Conservation (phyloP, 2,329 filamentous ascomycete genomes). For the Nigrospora oryzae region DNA sequence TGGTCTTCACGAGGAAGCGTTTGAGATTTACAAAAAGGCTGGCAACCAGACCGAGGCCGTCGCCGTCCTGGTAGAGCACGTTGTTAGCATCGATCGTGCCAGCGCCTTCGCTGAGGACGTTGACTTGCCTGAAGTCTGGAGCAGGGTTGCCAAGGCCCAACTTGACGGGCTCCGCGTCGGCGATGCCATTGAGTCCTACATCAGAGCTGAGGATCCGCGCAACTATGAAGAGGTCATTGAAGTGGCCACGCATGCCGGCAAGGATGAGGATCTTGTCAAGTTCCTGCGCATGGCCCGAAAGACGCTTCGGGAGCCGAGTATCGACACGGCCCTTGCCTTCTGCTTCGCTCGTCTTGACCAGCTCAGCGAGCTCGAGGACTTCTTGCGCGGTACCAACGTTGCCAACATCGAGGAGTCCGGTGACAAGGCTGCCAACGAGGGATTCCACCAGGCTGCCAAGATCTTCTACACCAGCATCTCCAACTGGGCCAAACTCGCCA, state of each 20-base stretch:
- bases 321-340: conserved; percentile 92
- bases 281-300: conserved; percentile 96
- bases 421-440: conserved; percentile 95
- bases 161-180: conserved; percentile 88
- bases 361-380: conserved; percentile 89
- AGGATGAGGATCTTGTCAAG: conserved; percentile 96
- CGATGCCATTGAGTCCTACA: conserved; percentile 94
- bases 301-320: conserved; percentile 84
- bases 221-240: conserved; percentile 97
- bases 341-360: conserved; percentile 88
- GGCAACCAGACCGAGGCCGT: conserved; percentile 80
- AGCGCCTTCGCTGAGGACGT: conserved; percentile 94
- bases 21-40: conserved; percentile 98
- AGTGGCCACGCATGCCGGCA: conserved; percentile 87
- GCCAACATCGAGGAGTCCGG: conserved; percentile 94
- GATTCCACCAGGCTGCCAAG: conserved; percentile 91
- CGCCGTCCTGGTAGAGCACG: conserved; percentile 87
- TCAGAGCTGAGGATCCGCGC: conserved; percentile 83
- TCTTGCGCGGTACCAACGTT: conserved; percentile 86
- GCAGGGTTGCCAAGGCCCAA: conserved; percentile 95
- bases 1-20: conserved; percentile 91
- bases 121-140: conserved; percentile 93
- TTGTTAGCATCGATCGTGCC: conserved; percentile 96
- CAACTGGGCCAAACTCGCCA: conserved; percentile 98
- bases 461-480: conserved; percentile 98